Conservation (phyloP, 2,329 filamentous ascomycete genomes). For the Ophiocordyceps camponoti-saundersi region DNA sequence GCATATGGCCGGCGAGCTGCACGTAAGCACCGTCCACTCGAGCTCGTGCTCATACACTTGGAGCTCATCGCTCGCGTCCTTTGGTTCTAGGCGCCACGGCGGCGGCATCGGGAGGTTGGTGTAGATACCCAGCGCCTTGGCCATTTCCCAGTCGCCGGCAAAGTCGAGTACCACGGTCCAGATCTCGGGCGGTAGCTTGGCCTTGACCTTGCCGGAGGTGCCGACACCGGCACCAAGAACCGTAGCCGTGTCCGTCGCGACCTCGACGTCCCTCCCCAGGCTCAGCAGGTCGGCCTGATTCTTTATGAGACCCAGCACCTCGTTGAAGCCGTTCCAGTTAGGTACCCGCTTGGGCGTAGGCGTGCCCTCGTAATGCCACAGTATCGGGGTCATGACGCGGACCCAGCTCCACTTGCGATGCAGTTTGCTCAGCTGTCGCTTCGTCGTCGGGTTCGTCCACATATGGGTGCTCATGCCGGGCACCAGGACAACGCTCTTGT, state of each 20-base stretch:
- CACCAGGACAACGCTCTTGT: constrained; percentile 70
- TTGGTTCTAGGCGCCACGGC: constrained; percentile 49
- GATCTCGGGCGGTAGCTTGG: constrained; percentile 61
- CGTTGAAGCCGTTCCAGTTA: constrained; percentile 48
- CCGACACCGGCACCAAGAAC: constrained; percentile 16
- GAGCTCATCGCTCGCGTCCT: constrained; percentile 43
- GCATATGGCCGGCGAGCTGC: constrained; percentile 53
- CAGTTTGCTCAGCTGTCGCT: constrained; percentile 73
- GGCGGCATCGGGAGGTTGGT: constrained; percentile 56
- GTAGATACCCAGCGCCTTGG: constrained; percentile 64
- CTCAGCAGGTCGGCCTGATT: constrained; percentile 63
- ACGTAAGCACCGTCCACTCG: constrained; percentile 70
- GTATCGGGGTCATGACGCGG: constrained; percentile 59
- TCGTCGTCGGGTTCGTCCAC: constrained; percentile 83
- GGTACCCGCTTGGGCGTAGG: constrained; percentile 34
- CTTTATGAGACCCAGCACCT: constrained; percentile 57
- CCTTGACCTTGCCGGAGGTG: constrained; percentile 16
- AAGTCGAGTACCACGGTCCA: constrained; percentile 81
- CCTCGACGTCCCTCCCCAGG: constrained; percentile 53
- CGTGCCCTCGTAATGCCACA: constrained; percentile 58
- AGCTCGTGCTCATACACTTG: constrained; percentile 61
- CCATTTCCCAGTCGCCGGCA: constrained; percentile 79
- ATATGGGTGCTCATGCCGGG: constrained; percentile 79
- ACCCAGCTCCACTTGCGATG: constrained; percentile 78
- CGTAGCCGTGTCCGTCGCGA: constrained; percentile 22